Conservation (phyloP, 805 yeast genomes). For the Zygoascus bituminiphila region DNA sequence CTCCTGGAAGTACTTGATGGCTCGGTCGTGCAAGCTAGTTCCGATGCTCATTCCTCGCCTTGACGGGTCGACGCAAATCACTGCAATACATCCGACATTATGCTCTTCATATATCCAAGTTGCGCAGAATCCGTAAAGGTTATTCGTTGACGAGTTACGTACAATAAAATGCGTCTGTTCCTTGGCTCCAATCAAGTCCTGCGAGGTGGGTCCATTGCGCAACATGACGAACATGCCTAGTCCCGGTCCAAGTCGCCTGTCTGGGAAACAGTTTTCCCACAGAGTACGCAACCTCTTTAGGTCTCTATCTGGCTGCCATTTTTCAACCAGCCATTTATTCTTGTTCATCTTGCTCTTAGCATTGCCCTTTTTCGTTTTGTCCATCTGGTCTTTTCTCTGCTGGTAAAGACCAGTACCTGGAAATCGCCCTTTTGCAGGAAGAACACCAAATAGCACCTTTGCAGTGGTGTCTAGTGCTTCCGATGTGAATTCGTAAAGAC, state of each 20-base stretch:
- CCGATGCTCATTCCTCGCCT: slow-evolving; percentile 50
- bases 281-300: slow-evolving; percentile 40
- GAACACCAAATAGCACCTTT: slow-evolving; percentile 46
- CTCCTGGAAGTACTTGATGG: slow-evolving; percentile 43
- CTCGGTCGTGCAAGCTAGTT: slow-evolving; percentile 44
- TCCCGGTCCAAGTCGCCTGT: slow-evolving; percentile 19
- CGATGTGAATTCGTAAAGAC: slow-evolving; percentile 53
- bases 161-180: slow-evolving; percentile 42
- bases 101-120: slow-evolving; percentile 41
- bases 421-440: slow-evolving; percentile 43
- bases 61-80: slow-evolving; percentile 44
- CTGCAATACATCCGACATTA: slow-evolving; percentile 37
- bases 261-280: slow-evolving; percentile 35
- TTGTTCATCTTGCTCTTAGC: slow-evolving; percentile 5
- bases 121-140: slow-evolving; percentile 44
- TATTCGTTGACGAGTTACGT: slow-evolving; percentile 46
- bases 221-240: slow-evolving; percentile 19
- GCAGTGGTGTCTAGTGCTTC: slow-evolving; percentile 43
- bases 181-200: neutral
- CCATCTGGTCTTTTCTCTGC: slow-evolving; percentile 14
- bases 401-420: slow-evolving; percentile 40
- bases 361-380: slow-evolving; percentile 3
- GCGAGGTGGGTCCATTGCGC: slow-evolving; percentile 9
- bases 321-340: slow-evolving; percentile 49
- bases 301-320: slow-evolving; percentile 42